Base-by-base conservation (phyloP, 2,329 filamentous ascomycete species). In the Alternaria angustiovoidea region DNA sequence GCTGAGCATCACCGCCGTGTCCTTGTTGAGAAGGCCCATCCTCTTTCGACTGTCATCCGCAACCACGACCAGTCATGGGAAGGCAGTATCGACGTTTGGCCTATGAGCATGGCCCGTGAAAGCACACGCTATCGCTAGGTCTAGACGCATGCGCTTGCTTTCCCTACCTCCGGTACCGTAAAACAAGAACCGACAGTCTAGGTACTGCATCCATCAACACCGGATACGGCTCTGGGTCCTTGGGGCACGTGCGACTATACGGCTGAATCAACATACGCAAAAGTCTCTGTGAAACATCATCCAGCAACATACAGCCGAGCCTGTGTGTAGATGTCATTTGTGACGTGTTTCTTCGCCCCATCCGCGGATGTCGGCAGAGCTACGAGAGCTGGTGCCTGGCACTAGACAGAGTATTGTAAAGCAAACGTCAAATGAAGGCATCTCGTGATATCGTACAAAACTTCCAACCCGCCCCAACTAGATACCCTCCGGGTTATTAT, bases 131-230 rank as follows among this genome's bases (percentile, higher is more conserved):
- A 26, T 30, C 58, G 34, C 38, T 39, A 36, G 41, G 58, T 43
- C 62, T 62, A 68, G 54, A 60, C 57, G 49, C 59, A 54, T 30
- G 53, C 54, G 36, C 53, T 47, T 20, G 14, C 22, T 48, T 16
- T 26, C 42, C 48, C 57, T 14, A 36, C 18, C 32, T 20, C 28
- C n/a, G 36, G n/a, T 32, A 51, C 14, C 34, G 28, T 34, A 32
- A 5, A 36, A 46, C 41, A 4, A 39, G 18, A 30, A 26, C 28
- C 41, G 7, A 54, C 30, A 46, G 7, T 32, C 44, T 26, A 32
- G 14, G 47, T 26, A 26, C 18, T 24, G 9, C 18, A 18, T 47
- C 16, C 20, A 28, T 47, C 24, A 24, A 28, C 36, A n/a, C 8
- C 16, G 12, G 16, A 38, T n/a, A 38, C 36, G 8, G 16, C 36